Evolutionary conservation across 495 filamentous ascomycete species (phyloP), one percentile per base, ranked within the genome.

Genomic region (Penicillium antarcticum): DNA sequence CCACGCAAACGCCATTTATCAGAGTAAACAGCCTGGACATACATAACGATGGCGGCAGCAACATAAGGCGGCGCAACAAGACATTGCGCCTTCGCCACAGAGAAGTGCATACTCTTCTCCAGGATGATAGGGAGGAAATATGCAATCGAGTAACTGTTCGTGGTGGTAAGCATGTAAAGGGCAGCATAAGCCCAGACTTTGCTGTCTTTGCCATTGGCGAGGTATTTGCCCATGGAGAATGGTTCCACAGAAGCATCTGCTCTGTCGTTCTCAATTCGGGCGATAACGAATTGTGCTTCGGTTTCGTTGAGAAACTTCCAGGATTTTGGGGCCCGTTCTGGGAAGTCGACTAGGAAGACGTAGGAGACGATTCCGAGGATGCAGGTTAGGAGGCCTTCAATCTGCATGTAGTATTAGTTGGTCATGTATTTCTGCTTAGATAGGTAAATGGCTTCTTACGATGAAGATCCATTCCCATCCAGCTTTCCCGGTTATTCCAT

Each of bases 91-190:
- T 63, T 61, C 5, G 62, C 78, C 12, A 78, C 61, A 55, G 75
- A 77, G 51, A 86, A 87, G 0, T 79, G 79, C 68, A 88, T 80
- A 1, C 83, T 83, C 42, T 69, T 71, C 52, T 83, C 67, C 9
- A 88, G 64, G 38, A 87, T 86, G 40, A 83, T 85, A 2, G 84
- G 82, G 0, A 86, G 63, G 24, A 83, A 83, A 57, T 84, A 87
- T 1, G 78, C 81, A n/a, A 84, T 67, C 2, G 72, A 74, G 16
- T 83, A 83, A 14, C 73, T 67, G 52, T 72, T 65, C 33, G 74
- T 77, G 9, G 77, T 77, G 2, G 68, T 71, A 59, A 71, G 67
- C 60, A 74, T 70, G 58, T 74, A 78, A 41, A 77, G 63, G 45
- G 73, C 43, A 36, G 68, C 75, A 53, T 76, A 82, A 12, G 59